Evolutionary conservation across 441 rosid genomes (phyloP), one percentile per base, ranked within the genome.

Genomic region (Daphne laureola): DNA sequence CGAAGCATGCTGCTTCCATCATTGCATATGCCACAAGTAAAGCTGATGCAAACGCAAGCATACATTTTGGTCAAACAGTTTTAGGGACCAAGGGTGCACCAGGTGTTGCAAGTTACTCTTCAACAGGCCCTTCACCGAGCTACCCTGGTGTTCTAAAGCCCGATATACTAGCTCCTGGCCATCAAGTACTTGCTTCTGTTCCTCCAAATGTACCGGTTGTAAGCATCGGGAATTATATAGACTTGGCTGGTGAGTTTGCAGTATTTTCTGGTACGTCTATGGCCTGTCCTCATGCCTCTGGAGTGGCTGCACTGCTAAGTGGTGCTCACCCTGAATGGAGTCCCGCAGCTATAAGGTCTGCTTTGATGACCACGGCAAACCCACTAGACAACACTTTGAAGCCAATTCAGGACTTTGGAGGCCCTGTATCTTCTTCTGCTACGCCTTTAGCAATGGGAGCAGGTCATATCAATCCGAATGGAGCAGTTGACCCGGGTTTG

Each of bases 401-500:
- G 26, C 81, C 76, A 35, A 73, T 80, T 41, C 65, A 27, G 46
- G 86, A 80, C 43, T 59, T 50, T 1, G 80, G 75, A 5, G 43
- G 25, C 17, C 11, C 3, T 4, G 49, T 52, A 18, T 55, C 55
- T 15, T 51, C 58, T 18, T 15, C 5, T 23, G 76, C 82, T 16
- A 61, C 76, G 3, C 80, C 82, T 6, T 54, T 80, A 14, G 77
- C 70, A 4, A 67, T 77, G 67, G 80, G 80, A 23, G 71, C 82
- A 12, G 82, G 82, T 35, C 82, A 76, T 14, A 53, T 78, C 5
- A 65, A 73, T 54, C 85, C 82, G 0, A 74, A 76, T 51, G 61
- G 54, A 18, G 80, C 87, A 27, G 55, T 70, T 48, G 70, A 81
- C 56, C 84, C 81, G 1, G 82, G 88, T 53, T 55, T 74, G 71